phyloP scores from a whole-genome alignment of 306 rosid genomes.

The Vigna radiata region DNA sequence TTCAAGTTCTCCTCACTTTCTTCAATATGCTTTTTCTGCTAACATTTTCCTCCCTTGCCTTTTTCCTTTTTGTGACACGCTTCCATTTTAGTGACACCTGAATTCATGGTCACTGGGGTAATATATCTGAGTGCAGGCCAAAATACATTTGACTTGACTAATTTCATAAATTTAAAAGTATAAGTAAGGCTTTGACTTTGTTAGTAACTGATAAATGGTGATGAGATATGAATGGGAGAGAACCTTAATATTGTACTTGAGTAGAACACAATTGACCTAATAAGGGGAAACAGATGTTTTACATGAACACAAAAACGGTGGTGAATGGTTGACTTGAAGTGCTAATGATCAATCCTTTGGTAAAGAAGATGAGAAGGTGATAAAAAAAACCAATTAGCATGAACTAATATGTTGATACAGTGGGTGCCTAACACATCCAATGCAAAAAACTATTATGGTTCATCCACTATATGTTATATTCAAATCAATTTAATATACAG shows the following conservation, averaged over 20 bases:
- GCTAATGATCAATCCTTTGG: background rate
- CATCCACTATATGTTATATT: conserved; percentile 30
- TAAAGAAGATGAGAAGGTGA: background rate
- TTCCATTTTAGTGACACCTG: conserved; percentile 22
- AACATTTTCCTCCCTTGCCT: background rate
- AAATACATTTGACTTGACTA: background rate
- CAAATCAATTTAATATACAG: conserved; percentile 28
- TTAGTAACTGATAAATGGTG: background rate
- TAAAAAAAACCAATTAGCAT: background rate
- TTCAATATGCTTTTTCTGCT: conserved; percentile 35
- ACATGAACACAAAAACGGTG: background rate
- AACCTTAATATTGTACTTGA: conserved; percentile 1
- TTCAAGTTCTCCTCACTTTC: conserved; percentile 40
- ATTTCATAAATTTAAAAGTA: background rate
- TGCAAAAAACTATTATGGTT: conserved; percentile 17
- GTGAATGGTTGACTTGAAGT: conserved; percentile 8
- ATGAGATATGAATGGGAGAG: background rate
- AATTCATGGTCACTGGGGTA: background rate
- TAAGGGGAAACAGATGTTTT: background rate
- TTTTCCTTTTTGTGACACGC: conserved; percentile 11
- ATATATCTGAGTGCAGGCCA: background rate
- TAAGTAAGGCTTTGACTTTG: conserved; percentile 35
- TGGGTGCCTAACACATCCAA: background rate
- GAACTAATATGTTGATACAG: background rate
- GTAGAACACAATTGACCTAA: background rate